Base-by-base conservation (phyloP, 495 filamentous ascomycete species). In the Tuber magnatum region DNA sequence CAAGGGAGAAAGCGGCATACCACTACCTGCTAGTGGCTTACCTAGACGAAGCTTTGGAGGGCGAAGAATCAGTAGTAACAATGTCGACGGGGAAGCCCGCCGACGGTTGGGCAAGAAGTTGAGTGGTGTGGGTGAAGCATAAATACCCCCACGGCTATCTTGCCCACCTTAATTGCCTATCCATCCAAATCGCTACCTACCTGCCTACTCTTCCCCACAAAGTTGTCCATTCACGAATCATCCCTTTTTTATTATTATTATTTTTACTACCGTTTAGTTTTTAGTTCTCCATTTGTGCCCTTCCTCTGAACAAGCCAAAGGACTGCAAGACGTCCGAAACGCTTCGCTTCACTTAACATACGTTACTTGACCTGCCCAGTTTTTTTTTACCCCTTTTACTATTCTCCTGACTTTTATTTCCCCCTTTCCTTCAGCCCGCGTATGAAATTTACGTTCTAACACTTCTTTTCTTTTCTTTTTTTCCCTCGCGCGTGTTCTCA, bases 1-100 rank as follows among this genome's bases (percentile, higher is more conserved):
- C 18, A 75, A 44, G 35, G 80, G 77, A 28, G 76, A 77, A 22
- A 81, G 77, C 38, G 80, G 80, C 1, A 82, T 82, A 39, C 80
- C 80, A 38, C 48, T 80, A 20, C 80, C 78, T 7, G 42, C 74
- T 20, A 80, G 78, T 69, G 79, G 79, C 6, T 44, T 80, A 3
- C 79, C 80, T 7, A 77, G 80, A 44, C 73, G 71, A 41, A 80
- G 44, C 32, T 78, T 82, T 72, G 74, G 74, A n/a, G 68, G 77
- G 22, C 71, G 80, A 61, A 73, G 77, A 71, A 81, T 76, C 44
- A 75, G 77, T 22, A 75, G 44, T 38, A 80, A 32, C 35, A 80
- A 46, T 61, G 77, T 51, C 32, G 74, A 73, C 2, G 77, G 71
- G 14, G 73, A 75, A n/a, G 41, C 48, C 2, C 46, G 56, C 12